Evolutionary conservation across 2,329 filamentous ascomycete genomes (phyloP).

Genomic region (Purpureocillium takamizusanense): DNA sequence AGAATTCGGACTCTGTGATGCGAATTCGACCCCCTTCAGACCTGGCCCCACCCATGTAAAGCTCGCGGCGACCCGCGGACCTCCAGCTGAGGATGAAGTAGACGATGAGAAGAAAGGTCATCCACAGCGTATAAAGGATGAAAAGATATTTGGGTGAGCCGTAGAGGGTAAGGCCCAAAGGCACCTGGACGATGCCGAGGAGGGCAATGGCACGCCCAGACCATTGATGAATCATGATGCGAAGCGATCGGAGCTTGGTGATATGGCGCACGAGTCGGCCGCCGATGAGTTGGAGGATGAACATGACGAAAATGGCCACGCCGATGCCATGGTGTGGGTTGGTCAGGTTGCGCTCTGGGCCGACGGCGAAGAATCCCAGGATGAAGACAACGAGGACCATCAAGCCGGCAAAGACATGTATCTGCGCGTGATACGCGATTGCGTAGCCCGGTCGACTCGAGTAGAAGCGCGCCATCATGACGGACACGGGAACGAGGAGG

Average conservation of each 20-base stretch:
- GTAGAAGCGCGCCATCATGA: constrained; percentile 67
- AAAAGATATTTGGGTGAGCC: constrained; percentile 82
- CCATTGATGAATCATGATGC: constrained; percentile 76
- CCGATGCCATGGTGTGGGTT: constrained; percentile 85
- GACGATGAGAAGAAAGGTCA: constrained; percentile 58
- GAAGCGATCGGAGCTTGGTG: constrained; percentile 36
- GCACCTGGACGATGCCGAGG: constrained; percentile 77
- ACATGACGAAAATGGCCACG: constrained; percentile 65
- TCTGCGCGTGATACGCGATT: constrained; percentile 62
- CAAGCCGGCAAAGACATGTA: constrained; percentile 60
- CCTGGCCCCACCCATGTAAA: constrained; percentile 48
- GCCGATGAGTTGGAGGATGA: constrained; percentile 62
- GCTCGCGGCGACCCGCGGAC: constrained; percentile 43
- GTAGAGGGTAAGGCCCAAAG: constrained; percentile 83
- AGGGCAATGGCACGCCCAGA: constrained; percentile 68
- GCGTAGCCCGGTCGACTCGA: constrained; percentile 50
- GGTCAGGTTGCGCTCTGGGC: constrained; percentile 58
- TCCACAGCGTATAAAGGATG: constrained; percentile 75
- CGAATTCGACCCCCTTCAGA: constrained; percentile 36
- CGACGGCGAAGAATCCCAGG: constrained; percentile 71
- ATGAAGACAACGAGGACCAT: constrained; percentile 64
- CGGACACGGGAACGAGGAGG: constrained; percentile 62
- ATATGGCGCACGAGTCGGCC: constrained; percentile 54
- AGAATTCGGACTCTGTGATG: constrained; percentile 31
- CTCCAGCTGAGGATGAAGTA: constrained; percentile 78